phyloP scores from a whole-genome alignment of 139 green algal species.

The Ettlia oleoabundans region DNA sequence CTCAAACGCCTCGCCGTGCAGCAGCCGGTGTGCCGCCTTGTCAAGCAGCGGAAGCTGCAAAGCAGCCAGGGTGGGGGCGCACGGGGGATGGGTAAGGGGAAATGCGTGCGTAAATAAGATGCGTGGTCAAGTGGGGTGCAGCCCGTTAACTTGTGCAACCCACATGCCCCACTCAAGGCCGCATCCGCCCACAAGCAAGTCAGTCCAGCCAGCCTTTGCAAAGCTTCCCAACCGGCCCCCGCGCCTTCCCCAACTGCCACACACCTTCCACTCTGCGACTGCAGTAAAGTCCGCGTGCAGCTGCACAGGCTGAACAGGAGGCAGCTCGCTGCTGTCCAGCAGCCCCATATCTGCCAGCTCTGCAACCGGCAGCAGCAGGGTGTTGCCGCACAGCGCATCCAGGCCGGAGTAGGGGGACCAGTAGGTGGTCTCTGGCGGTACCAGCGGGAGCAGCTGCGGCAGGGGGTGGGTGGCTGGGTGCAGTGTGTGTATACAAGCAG shows the following conservation, averaged over 20 bases:
- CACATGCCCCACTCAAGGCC: too few species aligned
- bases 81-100: not conserved
- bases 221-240: not conserved
- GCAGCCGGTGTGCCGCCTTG: conserved; percentile 71
- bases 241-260: not conserved
- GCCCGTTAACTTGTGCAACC: too few species aligned
- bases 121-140: too few species aligned
- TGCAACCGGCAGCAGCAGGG: conserved; percentile 90
- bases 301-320: conserved; percentile 8
- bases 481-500: too few species aligned
- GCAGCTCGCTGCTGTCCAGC: conserved; percentile 70
- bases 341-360: conserved; percentile 86
- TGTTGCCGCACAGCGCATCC: conserved; percentile 94
- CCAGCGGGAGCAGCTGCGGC: conserved; percentile 91
- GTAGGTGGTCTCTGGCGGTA: conserved; percentile 91
- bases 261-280: conserved; percentile 23
- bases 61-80: not conserved
- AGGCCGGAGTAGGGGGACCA: conserved; percentile 94
- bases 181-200: too few species aligned
- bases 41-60: conserved; percentile 77
- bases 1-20: conserved; percentile 40
- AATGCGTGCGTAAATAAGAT: too few species aligned
- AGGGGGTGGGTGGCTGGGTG: not conserved
- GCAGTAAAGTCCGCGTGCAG: conserved; percentile 35
- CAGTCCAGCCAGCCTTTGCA: not conserved